These are phyloP conservation scores for Fomitopsis pulvina DNA, from an alignment of 768 basidiomycete genomes.

Conservation along the genomic window DNA sequence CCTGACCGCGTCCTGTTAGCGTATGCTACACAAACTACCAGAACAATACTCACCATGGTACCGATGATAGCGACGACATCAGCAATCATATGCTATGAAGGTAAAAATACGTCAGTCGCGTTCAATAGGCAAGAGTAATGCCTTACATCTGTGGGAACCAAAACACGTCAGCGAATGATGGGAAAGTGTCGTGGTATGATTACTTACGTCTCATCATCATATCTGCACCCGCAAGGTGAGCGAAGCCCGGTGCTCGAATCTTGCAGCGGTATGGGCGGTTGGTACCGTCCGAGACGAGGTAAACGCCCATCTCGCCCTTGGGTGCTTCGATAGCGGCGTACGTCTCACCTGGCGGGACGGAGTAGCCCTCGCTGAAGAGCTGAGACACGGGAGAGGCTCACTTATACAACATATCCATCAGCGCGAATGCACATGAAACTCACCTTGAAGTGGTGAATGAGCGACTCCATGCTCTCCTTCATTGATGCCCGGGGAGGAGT, in stretches of 20 bases:
- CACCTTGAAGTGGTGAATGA: conserved; percentile 98
- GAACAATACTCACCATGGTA: conserved; percentile 70
- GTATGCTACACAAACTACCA: conserved; percentile 2
- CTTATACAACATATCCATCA: conserved; percentile 25
- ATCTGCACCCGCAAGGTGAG: conserved; percentile 92
- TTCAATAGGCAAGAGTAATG: not conserved
- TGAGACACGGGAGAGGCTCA: conserved; percentile 20
- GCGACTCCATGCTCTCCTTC: conserved; percentile 98
- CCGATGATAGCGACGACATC: conserved; percentile 97
- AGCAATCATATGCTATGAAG: conserved; percentile 72
- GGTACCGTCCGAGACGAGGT: conserved; percentile 95
- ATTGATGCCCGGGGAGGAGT: conserved; percentile 95
- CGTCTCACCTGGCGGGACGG: conserved; percentile 93
- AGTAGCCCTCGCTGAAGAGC: conserved; percentile 96
- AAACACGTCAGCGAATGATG: conserved; percentile 21
- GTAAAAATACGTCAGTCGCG: conserved; percentile 10
- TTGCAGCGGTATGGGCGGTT: conserved; percentile 96
- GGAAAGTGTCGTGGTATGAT: too few relatives aligned
- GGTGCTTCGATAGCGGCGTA: conserved; percentile 98
- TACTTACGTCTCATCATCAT: conserved; percentile 96
- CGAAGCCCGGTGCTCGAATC: conserved; percentile 95
- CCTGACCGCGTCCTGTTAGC: conserved; percentile 30
- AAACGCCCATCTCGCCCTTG: conserved; percentile 98
- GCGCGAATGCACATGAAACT: conserved; percentile 26
- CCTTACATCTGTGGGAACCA: conserved; percentile 30